Evolutionary conservation across 305 asterid species (phyloP), one percentile per base, ranked within the genome.

Genomic region (Fraxinus ornus): DNA sequence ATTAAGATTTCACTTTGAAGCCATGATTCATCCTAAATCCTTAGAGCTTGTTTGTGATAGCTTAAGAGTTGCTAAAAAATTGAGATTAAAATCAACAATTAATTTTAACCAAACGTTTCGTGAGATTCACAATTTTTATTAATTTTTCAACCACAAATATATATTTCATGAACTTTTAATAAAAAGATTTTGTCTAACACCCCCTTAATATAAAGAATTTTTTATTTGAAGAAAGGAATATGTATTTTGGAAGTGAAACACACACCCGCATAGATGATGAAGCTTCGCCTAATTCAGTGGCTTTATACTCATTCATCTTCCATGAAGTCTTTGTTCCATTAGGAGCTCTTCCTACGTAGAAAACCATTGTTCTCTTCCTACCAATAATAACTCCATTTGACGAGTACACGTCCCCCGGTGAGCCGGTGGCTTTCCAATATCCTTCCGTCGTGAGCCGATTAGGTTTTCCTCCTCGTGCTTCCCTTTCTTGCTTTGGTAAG

Each of bases 381-480:
- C 91, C 91, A 28, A 88, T 86, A 0, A 88, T 32, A 0, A 32
- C 57, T 15, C 75, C 81, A 3, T 72, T 60, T 0, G 85, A 80
- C 15, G 91, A 88, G 36, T 84, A 88, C 12, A 88, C 91, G 52
- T 30, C 81, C 5, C 88, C 86, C 1, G 91, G 89, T 37, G 89
- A 84, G 0, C 91, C 91, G 4, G 91, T 88, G 36, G 89, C 91
- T 83, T 88, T 88, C 91, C 91, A 88, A 12, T 84, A 88, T 2
- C 91, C 89, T n/a, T 57, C 83, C 9, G 8, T 79, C 2, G 91
- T 88, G 1, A 83, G 83, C 82, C 89, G 78, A 37, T 83, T 84
- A 0, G 89, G 84, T 62, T 84, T 75, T 47, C 89, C 88, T 62
- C 84, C 89, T 49, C 85, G 75, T 17, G 88, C 88, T 60, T 86